Conservation (phyloP, 768 basidiomycete genomes). For the Mycena galericulata region DNA sequence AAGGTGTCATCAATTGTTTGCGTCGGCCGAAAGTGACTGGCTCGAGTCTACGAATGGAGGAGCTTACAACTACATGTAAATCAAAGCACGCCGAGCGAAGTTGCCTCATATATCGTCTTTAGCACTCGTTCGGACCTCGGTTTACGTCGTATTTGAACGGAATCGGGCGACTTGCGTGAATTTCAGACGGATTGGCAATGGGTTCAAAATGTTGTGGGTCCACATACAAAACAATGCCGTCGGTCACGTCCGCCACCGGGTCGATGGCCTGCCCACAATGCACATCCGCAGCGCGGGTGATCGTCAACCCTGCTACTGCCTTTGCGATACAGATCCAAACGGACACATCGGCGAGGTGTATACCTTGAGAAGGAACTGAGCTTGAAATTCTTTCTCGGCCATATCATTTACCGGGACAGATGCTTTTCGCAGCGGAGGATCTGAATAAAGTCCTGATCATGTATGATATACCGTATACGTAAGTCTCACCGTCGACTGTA, state of each 20-base stretch:
- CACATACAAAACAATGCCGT: slow-evolving; percentile 34
- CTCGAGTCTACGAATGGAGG: no score
- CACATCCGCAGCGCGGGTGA: slow-evolving; percentile 36
- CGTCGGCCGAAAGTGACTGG: no score
- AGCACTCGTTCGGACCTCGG: slow-evolving; percentile 27
- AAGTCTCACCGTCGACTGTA: slow-evolving; percentile 41
- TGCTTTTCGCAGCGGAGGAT: neutral
- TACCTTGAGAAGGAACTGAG: neutral
- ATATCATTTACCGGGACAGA: slow-evolving; percentile 10
- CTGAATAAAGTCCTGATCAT: neutral
- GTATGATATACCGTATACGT: neutral
- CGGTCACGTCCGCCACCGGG: slow-evolving; percentile 30
- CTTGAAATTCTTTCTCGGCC: neutral
- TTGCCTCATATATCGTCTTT: slow-evolving; percentile 27
- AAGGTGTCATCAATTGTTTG: no score
- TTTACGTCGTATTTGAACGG: slow-evolving; percentile 34
- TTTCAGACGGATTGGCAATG: neutral
- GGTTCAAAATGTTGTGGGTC: neutral
- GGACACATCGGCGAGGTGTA: slow-evolving; percentile 36
- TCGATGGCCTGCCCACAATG: slow-evolving; percentile 37
- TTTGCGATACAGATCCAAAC: slow-evolving; percentile 37
- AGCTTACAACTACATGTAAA: no score
- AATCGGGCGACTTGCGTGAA: slow-evolving; percentile 19
- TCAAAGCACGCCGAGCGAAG: neutral
- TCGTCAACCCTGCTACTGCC: slow-evolving; percentile 37